phyloP scores from a whole-genome alignment of 768 basidiomycete species.

The Serendipita vermifera region DNA sequence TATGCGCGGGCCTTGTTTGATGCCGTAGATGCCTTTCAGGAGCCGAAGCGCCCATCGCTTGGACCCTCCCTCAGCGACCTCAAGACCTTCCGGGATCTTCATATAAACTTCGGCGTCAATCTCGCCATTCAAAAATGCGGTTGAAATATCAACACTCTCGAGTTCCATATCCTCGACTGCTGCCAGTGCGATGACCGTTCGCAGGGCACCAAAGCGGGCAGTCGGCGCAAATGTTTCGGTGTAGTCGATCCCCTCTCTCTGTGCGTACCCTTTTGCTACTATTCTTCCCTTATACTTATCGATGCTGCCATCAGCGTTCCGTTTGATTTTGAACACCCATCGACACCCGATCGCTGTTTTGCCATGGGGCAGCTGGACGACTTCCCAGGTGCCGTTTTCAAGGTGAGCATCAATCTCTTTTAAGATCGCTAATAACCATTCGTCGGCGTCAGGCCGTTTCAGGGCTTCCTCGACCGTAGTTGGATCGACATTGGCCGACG shows the following conservation, averaged over 20 bases:
- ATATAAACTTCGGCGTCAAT: conserved; percentile 19
- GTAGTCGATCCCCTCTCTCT: conserved; percentile 16
- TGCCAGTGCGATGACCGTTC: conserved; percentile 16
- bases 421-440: conserved; percentile 19
- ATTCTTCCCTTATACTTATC: conserved; percentile 18
- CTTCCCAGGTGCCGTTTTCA: conserved; percentile 17
- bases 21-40: conserved; percentile 30
- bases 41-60: conserved; percentile 14
- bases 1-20: conserved; percentile 28
- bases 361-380: conserved; percentile 16
- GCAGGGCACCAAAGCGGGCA: conserved; percentile 13
- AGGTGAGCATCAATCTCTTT: conserved; percentile 18
- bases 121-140: conserved; percentile 16
- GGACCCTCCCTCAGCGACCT: conserved; percentile 2
- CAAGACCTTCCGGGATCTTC: conserved; percentile 13
- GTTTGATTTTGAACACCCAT: conserved; percentile 22
- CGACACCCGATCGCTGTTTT: conserved; percentile 15
- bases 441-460: conserved; percentile 12
- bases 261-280: conserved; percentile 21
- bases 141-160: conserved; percentile 15
- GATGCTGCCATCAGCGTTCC: conserved; percentile 17
- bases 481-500: conserved; percentile 11
- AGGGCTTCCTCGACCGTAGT: conserved; percentile 15
- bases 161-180: conserved; percentile 15
- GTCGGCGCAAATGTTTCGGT: conserved; percentile 20